These are phyloP conservation scores for Elongisporangium anandrum DNA, from an alignment of 352 stramenopile genomes.

Conservation along the genomic window DNA sequence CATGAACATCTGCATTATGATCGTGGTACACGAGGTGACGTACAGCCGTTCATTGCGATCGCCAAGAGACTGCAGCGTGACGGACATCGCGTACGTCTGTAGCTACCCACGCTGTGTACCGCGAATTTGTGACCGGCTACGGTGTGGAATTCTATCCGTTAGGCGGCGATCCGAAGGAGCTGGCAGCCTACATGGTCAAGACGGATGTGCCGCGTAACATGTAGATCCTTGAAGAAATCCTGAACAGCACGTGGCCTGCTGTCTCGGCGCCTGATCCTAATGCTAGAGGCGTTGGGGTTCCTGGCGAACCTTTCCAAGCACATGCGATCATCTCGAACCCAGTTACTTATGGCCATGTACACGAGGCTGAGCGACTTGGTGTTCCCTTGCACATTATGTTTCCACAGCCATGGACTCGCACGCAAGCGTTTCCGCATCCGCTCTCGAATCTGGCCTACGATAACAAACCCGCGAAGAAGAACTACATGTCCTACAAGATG, in stretches of 20 bases:
- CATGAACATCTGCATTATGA: constrained; percentile 76
- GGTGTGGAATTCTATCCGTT: constrained; percentile 75
- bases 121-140: constrained; percentile 63
- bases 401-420: constrained; percentile 84
- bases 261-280: constrained; percentile 71
- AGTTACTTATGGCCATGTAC: constrained; percentile 87
- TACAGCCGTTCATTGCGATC: constrained; percentile 72
- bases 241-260: constrained; percentile 80
- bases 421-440: constrained; percentile 84
- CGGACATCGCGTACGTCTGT: constrained; percentile 89
- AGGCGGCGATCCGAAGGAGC: constrained; percentile 57
- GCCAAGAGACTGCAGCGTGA: constrained; percentile 61
- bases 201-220: constrained; percentile 83
- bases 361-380: constrained; percentile 88
- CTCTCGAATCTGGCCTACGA: constrained; percentile 79
- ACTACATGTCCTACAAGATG: constrained; percentile 50
- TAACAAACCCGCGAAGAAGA: constrained; percentile 31
- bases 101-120: constrained; percentile 85
- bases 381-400: constrained; percentile 94
- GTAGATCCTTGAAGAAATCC: constrained; percentile 88
- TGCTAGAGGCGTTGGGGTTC: constrained; percentile 26
- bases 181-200: constrained; percentile 90
- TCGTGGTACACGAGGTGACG: constrained; percentile 72
- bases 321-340: constrained; percentile 94
- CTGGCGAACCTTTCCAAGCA: constrained; percentile 58